Percentiles rank a stretch among this genome's conserved stretches.
These are phyloP conservation scores for Escovopsis sp. DNA, from an alignment of 2,329 filamentous ascomycete species.

Conservation along the genomic window DNA sequence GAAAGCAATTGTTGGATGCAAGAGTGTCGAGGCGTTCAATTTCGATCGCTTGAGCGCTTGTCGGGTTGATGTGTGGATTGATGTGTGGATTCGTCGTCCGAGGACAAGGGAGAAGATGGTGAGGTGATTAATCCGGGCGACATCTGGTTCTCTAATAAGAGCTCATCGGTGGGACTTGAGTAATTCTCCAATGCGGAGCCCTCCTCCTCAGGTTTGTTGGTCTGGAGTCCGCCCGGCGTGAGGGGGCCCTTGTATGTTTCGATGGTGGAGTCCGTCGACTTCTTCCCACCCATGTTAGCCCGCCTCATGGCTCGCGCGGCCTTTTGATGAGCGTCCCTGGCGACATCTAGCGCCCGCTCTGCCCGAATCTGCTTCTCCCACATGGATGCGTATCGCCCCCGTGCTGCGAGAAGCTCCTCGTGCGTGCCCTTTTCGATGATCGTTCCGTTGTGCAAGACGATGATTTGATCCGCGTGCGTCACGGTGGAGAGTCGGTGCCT, in stretches of 20 bases:
- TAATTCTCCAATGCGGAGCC: no score
- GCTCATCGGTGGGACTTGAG: conserved; percentile 6
- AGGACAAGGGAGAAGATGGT: conserved; percentile 16
- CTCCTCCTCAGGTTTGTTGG: no score
- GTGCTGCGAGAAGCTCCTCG: conserved; percentile 53
- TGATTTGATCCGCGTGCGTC: conserved; percentile 71
- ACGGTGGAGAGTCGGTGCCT: conserved; percentile 74
- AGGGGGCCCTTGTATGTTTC: conserved; percentile 31
- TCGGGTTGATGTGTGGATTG: background rate
- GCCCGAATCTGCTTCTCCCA: conserved; percentile 81
- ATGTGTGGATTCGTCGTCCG: conserved; percentile 16
- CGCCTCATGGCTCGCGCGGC: conserved; percentile 27
- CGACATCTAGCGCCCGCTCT: conserved; percentile 41
- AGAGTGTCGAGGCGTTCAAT: background rate
- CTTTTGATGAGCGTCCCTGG: conserved; percentile 21
- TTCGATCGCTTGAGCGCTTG: background rate
- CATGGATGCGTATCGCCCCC: conserved; percentile 68
- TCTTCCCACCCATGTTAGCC: conserved; percentile 31
- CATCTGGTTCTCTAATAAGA: conserved; percentile 15
- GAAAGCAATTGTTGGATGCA: no score
- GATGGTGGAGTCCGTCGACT: conserved; percentile 26
- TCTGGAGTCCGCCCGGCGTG: conserved; percentile 16
- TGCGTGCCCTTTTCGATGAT: conserved; percentile 71
- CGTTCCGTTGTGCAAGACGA: conserved; percentile 62
- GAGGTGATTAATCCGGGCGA: conserved; percentile 17